Evolutionary conservation across 805 yeast genomes (phyloP).

Genomic region (Metschnikowia bowlesiae): DNA sequence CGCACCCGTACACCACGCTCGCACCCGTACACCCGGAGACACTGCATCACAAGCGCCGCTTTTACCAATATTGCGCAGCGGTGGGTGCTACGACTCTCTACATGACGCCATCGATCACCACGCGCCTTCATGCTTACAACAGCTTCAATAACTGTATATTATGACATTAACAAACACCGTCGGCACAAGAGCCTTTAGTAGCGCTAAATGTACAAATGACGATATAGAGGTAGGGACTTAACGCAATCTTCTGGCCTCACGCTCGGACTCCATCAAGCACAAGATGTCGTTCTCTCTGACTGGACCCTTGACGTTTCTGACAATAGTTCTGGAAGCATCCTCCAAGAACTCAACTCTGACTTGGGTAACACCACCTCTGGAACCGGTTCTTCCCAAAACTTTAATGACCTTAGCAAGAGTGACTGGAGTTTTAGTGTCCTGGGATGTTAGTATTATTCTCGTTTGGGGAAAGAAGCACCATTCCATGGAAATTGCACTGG

Average conservation of each 20-base stretch:
- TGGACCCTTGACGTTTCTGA: slow-evolving; percentile 97
- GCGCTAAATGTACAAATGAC: slow-evolving; percentile 17
- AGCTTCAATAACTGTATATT: slow-evolving; percentile 9
- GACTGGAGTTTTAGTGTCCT: slow-evolving; percentile 80
- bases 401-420: slow-evolving; percentile 99
- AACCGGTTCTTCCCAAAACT: slow-evolving; percentile 99
- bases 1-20: slow-evolving; percentile 6
- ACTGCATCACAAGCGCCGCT: neutral
- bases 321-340: slow-evolving; percentile 91
- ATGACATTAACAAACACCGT: slow-evolving; percentile 14
- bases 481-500: too few species aligned
- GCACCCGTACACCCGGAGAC: neutral
- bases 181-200: neutral
- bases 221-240: slow-evolving; percentile 29
- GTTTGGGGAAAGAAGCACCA: too few species aligned
- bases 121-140: neutral
- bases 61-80: too few species aligned
- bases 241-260: slow-evolving; percentile 97
- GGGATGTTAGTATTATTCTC: slow-evolving; percentile 13
- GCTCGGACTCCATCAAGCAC: slow-evolving; percentile 99
- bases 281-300: slow-evolving; percentile 97
- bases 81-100: too few species aligned
- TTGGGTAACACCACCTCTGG: slow-evolving; percentile 99
- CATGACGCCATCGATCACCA: too few species aligned
- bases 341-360: slow-evolving; percentile 97